Conservation (phyloP, 192 early-diverging fungal genomes). For the Rhizophlyctis rosea region DNA sequence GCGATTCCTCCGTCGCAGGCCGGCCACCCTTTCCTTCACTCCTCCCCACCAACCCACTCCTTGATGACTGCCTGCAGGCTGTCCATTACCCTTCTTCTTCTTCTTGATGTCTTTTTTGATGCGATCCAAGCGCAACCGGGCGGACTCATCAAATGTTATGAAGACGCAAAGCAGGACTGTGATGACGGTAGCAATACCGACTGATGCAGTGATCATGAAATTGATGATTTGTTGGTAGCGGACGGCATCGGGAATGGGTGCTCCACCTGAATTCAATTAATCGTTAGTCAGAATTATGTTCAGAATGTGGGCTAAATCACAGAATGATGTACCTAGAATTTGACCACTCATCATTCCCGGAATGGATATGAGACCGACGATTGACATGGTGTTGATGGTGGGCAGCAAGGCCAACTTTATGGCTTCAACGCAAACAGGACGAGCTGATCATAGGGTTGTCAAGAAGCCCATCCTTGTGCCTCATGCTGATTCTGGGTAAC, state of each 20-base stretch:
- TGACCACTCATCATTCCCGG: constrained; percentile 86
- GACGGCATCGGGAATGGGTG: constrained; percentile 73
- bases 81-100: background rate
- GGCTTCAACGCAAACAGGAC: constrained; percentile 69
- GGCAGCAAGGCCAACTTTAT: constrained; percentile 75
- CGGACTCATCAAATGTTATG: constrained; percentile 27
- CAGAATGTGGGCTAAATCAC: no score
- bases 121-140: constrained; percentile 27
- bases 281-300: no score
- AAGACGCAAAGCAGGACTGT: constrained; percentile 11
- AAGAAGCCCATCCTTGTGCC: background rate
- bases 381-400: constrained; percentile 73
- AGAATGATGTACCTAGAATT: constrained; percentile 61
- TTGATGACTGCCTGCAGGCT: background rate
- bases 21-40: no score
- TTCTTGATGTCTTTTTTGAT: background rate
- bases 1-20: no score
- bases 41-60: no score
- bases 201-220: constrained; percentile 81
- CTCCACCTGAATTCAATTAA: constrained; percentile 55
- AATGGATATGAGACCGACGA: constrained; percentile 83
- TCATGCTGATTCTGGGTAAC: background rate
- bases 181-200: constrained; percentile 47
- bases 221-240: constrained; percentile 74
- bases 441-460: constrained; percentile 35